Conservation (phyloP, 73 alveolate genomes). For the Paramecium tetraurelia region DNA sequence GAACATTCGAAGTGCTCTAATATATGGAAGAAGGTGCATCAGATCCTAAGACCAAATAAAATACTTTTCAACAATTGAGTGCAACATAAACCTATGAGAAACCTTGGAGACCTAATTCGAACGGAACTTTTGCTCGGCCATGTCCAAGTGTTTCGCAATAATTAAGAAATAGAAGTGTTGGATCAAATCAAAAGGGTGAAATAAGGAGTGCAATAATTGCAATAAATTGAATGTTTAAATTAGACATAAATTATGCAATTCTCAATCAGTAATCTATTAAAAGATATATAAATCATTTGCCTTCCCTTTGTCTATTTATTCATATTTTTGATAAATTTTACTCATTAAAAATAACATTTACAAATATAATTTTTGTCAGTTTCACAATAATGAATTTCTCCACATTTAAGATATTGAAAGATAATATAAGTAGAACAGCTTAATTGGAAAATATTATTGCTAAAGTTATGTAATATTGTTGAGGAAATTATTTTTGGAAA, state of each 20-base stretch:
- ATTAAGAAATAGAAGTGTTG: conserved; percentile 4
- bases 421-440: neutral
- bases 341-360: neutral
- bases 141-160: conserved; percentile 13
- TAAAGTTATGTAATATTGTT: neutral
- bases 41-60: neutral
- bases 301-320: neutral
- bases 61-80: neutral
- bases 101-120: conserved; percentile 49
- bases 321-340: neutral
- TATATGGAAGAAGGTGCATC: conserved; percentile 28
- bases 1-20: conserved; percentile 22
- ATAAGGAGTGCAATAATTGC: neutral
- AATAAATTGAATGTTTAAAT: neutral
- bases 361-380: neutral
- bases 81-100: neutral
- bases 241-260: neutral
- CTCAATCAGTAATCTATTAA: neutral
- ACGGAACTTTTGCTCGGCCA: conserved; percentile 26
- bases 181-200: neutral
- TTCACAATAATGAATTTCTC: neutral
- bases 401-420: neutral
- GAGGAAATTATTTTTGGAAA: neutral
- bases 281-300: neutral
- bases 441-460: neutral